phyloP scores from a whole-genome alignment of 192 early-diverging fungal genomes.

The Backusella australiensis region DNA sequence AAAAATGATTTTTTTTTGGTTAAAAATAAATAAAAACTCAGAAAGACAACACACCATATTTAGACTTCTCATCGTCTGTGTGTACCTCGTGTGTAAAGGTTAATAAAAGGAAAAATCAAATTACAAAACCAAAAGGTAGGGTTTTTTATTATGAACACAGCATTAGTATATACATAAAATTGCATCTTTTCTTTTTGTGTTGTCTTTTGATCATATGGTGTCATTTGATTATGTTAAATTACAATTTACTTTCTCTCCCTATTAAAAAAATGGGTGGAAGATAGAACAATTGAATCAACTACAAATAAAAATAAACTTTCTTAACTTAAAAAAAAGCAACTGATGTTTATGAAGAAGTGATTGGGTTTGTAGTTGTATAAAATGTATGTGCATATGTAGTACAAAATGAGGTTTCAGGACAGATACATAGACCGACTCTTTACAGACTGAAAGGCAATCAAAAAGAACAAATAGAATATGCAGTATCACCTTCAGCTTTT shows the following conservation, averaged over 20 bases:
- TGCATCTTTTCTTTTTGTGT: neutral
- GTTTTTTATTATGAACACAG: neutral
- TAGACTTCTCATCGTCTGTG: slow-evolving; percentile 5
- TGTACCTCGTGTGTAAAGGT: slow-evolving; percentile 5
- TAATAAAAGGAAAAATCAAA: neutral
- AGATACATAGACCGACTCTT: neutral
- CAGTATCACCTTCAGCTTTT: neutral
- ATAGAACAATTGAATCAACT: neutral
- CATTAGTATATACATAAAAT: neutral
- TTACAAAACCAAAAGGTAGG: neutral
- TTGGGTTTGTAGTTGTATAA: neutral
- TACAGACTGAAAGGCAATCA: neutral
- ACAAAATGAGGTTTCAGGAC: neutral
- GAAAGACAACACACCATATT: neutral
- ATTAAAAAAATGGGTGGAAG: neutral
- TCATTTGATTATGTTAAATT: neutral
- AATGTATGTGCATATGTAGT: neutral
- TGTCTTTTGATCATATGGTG: neutral
- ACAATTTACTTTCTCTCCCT: neutral
- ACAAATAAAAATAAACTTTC: neutral
- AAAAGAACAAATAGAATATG: slow-evolving; percentile 5
- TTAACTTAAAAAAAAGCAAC: neutral
- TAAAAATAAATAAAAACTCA: neutral
- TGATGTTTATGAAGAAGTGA: neutral
- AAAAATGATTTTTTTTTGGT: neutral